Percentiles rank a stretch among this genome's conserved stretches.
phyloP scores from a whole-genome alignment of 306 rosid species.

The Quercus rubra region DNA sequence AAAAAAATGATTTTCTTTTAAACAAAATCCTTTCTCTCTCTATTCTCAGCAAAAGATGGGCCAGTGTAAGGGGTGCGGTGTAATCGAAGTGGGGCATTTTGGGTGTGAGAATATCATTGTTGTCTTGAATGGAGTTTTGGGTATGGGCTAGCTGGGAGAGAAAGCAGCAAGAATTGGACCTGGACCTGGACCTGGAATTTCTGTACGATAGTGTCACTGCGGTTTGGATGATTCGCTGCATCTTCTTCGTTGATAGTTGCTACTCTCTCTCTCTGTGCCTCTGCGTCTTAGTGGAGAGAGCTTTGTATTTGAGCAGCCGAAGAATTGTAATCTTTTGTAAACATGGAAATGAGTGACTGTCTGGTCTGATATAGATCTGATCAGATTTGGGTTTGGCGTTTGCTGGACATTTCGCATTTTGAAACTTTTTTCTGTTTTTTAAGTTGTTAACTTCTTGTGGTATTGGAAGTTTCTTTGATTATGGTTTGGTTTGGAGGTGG shows the following conservation, averaged over 20 bases:
- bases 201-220: neutral
- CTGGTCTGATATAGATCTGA: no score
- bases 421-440: no score
- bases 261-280: neutral
- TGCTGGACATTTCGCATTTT: no score
- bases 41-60: constrained; percentile 31
- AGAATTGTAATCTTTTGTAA: no score
- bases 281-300: neutral
- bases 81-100: constrained; percentile 38
- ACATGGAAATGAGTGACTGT: no score
- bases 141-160: constrained; percentile 19
- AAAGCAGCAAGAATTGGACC: neutral
- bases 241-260: neutral
- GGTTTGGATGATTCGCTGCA: constrained; percentile 3
- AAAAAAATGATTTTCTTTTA: no score
- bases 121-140: neutral
- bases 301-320: neutral
- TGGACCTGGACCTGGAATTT: neutral
- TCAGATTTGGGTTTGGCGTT: no score
- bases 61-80: constrained; percentile 39
- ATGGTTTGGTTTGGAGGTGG: no score
- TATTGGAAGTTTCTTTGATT: no score
- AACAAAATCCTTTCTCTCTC: no score
- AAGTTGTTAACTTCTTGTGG: no score
- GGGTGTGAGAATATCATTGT: constrained; percentile 18